phyloP scores from a whole-genome alignment of 345 rosid species.

The Hypericum androsaemum region DNA sequence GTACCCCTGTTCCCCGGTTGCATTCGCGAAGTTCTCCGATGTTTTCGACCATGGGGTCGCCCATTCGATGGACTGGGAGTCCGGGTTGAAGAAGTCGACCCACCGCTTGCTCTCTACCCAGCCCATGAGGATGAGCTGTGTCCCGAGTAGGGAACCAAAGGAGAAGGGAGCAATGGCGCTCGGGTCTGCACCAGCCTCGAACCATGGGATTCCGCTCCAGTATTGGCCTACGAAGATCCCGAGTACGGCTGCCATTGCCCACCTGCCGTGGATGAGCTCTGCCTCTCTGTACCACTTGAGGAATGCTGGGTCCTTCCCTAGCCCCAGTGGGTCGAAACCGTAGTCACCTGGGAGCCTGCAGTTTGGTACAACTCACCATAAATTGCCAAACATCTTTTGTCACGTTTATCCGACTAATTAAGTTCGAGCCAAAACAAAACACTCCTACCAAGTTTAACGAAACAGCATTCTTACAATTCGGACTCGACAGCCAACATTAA shows the following conservation, averaged over 20 bases:
- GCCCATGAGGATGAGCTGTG: slow-evolving; percentile 92
- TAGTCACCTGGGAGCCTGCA: slow-evolving; percentile 90
- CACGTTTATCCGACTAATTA: too few relatives aligned
- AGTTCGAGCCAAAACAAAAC: too few relatives aligned
- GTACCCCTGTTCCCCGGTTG: slow-evolving; percentile 92
- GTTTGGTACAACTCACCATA: too few relatives aligned
- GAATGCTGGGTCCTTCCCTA: slow-evolving; percentile 97
- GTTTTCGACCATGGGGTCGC: slow-evolving; percentile 96
- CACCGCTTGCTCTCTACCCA: slow-evolving; percentile 99
- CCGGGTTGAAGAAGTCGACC: slow-evolving; percentile 96
- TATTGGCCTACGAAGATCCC: slow-evolving; percentile 94
- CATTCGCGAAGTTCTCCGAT: slow-evolving; percentile 72
- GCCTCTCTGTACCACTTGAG: slow-evolving; percentile 98
- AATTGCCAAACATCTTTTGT: too few relatives aligned
- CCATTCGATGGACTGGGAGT: slow-evolving; percentile 93
- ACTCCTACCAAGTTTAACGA: too few relatives aligned
- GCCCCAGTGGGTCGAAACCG: slow-evolving; percentile 89
- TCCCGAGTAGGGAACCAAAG: slow-evolving; percentile 73
- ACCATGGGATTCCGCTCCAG: slow-evolving; percentile 96
- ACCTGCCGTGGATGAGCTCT: slow-evolving; percentile 90
- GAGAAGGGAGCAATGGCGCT: slow-evolving; percentile 85
- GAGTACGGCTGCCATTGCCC: slow-evolving; percentile 90
- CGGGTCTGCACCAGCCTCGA: slow-evolving; percentile 93
- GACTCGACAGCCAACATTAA: too few relatives aligned
- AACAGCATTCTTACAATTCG: too few relatives aligned